Conservation (phyloP, 108 stramenopile genomes). For the Fistulifera pelliculosa region DNA sequence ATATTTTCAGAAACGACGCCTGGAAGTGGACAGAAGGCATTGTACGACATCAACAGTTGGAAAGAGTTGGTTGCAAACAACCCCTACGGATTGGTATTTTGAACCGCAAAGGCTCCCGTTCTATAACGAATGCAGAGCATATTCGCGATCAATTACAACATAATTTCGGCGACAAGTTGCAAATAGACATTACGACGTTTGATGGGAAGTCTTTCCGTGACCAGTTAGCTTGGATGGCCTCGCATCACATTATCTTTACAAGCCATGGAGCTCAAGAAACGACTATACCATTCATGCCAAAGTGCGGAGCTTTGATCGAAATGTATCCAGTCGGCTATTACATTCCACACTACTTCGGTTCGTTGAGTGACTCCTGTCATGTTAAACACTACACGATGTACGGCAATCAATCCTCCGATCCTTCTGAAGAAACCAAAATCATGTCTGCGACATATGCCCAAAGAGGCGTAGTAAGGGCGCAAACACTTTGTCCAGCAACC, state of each 20-base stretch:
- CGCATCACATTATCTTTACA: slow-evolving; percentile 23
- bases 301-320: slow-evolving; percentile 21
- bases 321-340: slow-evolving; percentile 25
- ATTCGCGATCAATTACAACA: neutral
- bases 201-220: slow-evolving; percentile 25
- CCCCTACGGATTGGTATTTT: slow-evolving; percentile 2
- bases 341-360: slow-evolving; percentile 28
- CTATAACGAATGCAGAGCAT: neutral
- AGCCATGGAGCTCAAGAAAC: slow-evolving; percentile 41
- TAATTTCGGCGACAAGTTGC: neutral
- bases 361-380: slow-evolving; percentile 11
- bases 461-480: too few relatives aligned
- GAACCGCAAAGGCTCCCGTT: neutral
- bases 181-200: slow-evolving; percentile 15
- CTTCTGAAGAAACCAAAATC: too few relatives aligned
- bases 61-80: neutral
- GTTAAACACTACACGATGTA: too few relatives aligned
- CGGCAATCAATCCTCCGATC: too few relatives aligned
- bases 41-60: neutral
- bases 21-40: neutral
- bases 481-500: too few relatives aligned
- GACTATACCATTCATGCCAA: slow-evolving; percentile 27
- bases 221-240: slow-evolving; percentile 17
- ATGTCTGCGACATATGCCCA: too few relatives aligned
- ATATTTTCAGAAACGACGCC: too few relatives aligned